phyloP scores from a whole-genome alignment of 1,284 basidiomycete genomes.

The Rhizopogon parksii region DNA sequence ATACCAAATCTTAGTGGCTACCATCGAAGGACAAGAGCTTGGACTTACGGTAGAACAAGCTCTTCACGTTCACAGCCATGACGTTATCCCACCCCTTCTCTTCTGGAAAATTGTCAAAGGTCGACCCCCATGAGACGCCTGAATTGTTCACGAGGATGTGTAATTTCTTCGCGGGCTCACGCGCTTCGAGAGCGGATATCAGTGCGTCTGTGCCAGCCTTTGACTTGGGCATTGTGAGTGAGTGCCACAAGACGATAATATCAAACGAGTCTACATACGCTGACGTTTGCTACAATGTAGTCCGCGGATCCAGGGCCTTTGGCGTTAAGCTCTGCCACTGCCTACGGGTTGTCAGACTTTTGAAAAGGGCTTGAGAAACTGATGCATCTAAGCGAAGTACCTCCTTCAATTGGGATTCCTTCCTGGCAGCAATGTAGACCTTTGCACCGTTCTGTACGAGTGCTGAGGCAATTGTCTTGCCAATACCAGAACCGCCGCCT shows the following conservation, averaged over 20 bases:
- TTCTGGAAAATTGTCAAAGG: constrained; percentile 68
- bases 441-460: constrained; percentile 78
- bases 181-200: constrained; percentile 59
- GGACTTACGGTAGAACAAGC: constrained; percentile 66
- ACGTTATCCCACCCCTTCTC: constrained; percentile 81
- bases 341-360: constrained; percentile 31
- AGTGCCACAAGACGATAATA: background rate
- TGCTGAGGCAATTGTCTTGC: constrained; percentile 75
- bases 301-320: constrained; percentile 53
- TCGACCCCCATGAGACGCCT: constrained; percentile 75
- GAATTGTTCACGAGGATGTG: constrained; percentile 81
- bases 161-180: constrained; percentile 51
- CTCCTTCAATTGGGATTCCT: constrained; percentile 71
- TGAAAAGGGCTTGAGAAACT: background rate
- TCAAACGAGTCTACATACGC: constrained; percentile 36
- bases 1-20: constrained; percentile 2
- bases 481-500: constrained; percentile 74
- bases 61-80: constrained; percentile 75
- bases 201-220: constrained; percentile 79
- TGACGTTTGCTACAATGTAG: constrained; percentile 69
- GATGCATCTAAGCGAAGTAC: constrained; percentile 30
- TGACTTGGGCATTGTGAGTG: constrained; percentile 34
- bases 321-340: constrained; percentile 53
- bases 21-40: background rate
- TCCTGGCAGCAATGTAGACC: constrained; percentile 82